phyloP scores from a whole-genome alignment of 1,139 yeast genomes.

The Suhomyces guaymorum region DNA sequence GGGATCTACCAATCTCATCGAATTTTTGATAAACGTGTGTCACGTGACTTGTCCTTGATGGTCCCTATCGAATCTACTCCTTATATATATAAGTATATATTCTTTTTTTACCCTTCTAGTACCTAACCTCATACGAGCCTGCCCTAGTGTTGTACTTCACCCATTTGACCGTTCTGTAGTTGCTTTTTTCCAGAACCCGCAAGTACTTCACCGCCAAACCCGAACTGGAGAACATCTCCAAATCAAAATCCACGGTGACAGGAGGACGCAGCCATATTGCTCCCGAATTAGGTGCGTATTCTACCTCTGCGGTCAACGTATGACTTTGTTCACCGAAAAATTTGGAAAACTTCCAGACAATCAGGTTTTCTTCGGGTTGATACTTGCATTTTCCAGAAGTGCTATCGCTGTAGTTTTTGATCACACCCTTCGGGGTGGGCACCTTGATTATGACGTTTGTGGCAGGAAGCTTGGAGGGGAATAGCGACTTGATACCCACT shows the following conservation, averaged over 20 bases:
- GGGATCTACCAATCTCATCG: too few species aligned
- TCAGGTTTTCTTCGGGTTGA: constrained; percentile 62
- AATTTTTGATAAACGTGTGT: constrained; percentile 7
- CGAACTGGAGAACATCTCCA: constrained; percentile 78
- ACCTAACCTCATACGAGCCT: constrained; percentile 79
- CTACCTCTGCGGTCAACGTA: constrained; percentile 53
- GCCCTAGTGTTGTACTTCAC: constrained; percentile 74
- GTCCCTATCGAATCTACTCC: not conserved
- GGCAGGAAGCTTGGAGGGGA: constrained; percentile 62
- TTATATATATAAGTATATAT: too few species aligned
- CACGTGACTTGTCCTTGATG: constrained; percentile 3
- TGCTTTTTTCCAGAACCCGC: constrained; percentile 64
- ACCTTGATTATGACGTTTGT: constrained; percentile 63
- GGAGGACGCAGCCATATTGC: constrained; percentile 73
- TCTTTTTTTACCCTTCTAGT: constrained; percentile 30
- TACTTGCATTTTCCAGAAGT: constrained; percentile 71
- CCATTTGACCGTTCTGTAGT: constrained; percentile 81
- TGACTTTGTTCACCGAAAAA: constrained; percentile 69
- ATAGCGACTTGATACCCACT: constrained; percentile 62
- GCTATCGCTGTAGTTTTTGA: constrained; percentile 49
- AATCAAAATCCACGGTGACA: constrained; percentile 64
- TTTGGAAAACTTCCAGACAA: constrained; percentile 72
- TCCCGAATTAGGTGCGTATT: constrained; percentile 27
- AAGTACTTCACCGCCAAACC: constrained; percentile 76
- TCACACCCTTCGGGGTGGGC: constrained; percentile 69